Base-by-base conservation (phyloP, 2,329 filamentous ascomycete species). In the Cytospora piceicola region DNA sequence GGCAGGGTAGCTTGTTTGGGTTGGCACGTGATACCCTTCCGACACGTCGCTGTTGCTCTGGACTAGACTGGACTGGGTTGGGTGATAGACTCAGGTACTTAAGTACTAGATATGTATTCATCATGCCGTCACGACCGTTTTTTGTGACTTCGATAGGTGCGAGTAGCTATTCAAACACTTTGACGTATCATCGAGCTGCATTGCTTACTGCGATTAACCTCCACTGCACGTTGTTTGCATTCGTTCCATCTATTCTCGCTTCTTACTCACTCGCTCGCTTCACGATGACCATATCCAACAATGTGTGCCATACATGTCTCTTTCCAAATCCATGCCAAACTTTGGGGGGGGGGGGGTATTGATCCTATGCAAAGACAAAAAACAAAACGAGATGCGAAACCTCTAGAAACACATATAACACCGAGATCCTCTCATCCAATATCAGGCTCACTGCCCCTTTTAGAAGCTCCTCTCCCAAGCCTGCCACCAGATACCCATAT, bases 401-500 rank as follows among this genome's bases (percentile, higher is more conserved):
- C 9, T 46, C 20, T 22, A 5, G 2, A 7, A 46, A 3, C n/a
- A 46, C 42, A 17, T 14, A 22, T 4, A 36, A 36, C 34, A 36
- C n/a, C n/a, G 14, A 49, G 5, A 46, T 12, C 20, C 8, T 14
- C 46, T 22, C 46, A n/a, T 12, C 22, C 7, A 49, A 0, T 1
- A n/a, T n/a, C 36, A 1, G 2, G 4, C 3, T 52, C n/a, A 39
- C 24, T 17, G 1, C 22, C 15, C 4, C 34, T 2, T 22, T 29
- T 30, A 74, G 36, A 76, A 79, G 73, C 78, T 82, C 72, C 80
- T 83, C 72, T 92, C 90, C 85, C 93, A 97, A 4, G 91, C 88
- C 71, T 89, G 88, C 94, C 94, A 98, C 92, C 94, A 99, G 20
- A 98, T 81, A 1, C 91, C 93, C 78, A 99, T 86, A 74, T 97